A percentile compares a stretch with the other conserved stretches of the same genome.
Conservation (phyloP, 441 rosid species). For the Aquilaria agallochum region DNA sequence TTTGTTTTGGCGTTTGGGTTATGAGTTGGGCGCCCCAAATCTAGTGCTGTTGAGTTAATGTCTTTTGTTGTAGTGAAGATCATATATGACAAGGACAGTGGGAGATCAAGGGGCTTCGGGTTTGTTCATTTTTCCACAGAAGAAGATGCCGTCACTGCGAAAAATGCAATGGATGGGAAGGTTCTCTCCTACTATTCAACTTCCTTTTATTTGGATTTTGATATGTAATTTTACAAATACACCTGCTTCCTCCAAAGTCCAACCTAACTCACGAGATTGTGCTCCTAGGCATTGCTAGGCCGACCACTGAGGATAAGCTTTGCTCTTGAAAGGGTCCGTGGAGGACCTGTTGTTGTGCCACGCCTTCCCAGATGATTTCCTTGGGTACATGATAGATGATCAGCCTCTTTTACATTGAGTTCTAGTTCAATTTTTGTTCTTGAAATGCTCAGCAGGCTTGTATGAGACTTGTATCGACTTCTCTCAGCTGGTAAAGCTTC, state of each 20-base stretch:
- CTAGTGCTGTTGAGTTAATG: not conserved
- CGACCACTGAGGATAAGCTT: slow-evolving; percentile 66
- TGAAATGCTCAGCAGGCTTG: too few relatives aligned
- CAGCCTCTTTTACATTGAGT: too few relatives aligned
- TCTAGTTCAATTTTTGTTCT: too few relatives aligned
- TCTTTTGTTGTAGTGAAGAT: slow-evolving; percentile 54
- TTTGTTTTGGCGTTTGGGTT: slow-evolving; percentile 3
- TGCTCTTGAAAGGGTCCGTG: slow-evolving; percentile 75
- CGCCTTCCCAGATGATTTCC: slow-evolving; percentile 25
- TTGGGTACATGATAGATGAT: too few relatives aligned
- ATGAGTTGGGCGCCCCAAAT: not conserved
- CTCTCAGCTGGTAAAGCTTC: too few relatives aligned
- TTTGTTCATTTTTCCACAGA: slow-evolving; percentile 64
- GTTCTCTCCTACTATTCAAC: slow-evolving; percentile 21
- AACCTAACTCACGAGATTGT: not conserved
- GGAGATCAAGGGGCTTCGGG: slow-evolving; percentile 84
- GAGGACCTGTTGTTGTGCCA: slow-evolving; percentile 73
- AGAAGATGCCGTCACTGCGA: slow-evolving; percentile 57
- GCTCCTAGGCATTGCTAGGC: slow-evolving; percentile 66
- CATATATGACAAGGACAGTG: slow-evolving; percentile 66
- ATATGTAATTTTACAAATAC: too few relatives aligned
- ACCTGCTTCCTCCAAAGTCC: too few relatives aligned
- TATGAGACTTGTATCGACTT: too few relatives aligned
- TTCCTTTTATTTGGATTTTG: too few relatives aligned
- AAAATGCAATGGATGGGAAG: slow-evolving; percentile 93